Percentiles rank a stretch among this genome's conserved stretches.
phyloP scores from a whole-genome alignment of 2,329 filamentous ascomycete genomes.

The Fusarium avenaceum region DNA sequence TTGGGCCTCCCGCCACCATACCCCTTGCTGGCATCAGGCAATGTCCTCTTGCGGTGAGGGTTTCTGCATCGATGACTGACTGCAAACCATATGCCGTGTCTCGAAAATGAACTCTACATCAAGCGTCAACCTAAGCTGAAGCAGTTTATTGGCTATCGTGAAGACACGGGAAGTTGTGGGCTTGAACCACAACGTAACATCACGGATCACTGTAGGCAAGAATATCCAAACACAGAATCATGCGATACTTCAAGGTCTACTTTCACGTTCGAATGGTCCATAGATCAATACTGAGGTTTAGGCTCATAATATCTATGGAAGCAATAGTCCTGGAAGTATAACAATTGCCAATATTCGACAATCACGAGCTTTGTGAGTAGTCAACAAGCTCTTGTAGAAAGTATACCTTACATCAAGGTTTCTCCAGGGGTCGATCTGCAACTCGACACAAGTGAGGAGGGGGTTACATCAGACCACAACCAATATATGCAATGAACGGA shows the following conservation, averaged over 20 bases:
- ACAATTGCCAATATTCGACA: too few relatives aligned
- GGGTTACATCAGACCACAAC: background rate
- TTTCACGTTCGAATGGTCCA: too few relatives aligned
- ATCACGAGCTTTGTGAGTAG: too few relatives aligned
- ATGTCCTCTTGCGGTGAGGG: background rate
- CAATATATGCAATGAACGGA: background rate
- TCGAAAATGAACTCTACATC: background rate
- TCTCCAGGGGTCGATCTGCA: background rate
- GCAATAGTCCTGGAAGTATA: too few relatives aligned
- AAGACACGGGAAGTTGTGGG: background rate
- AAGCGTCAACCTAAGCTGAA: too few relatives aligned
- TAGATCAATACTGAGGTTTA: too few relatives aligned
- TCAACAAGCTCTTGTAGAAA: background rate
- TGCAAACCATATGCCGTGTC: background rate
- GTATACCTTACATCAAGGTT: background rate
- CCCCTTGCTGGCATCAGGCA: too few relatives aligned
- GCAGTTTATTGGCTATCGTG: background rate
- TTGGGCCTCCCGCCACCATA: rapidly evolving
- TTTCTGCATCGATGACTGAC: too few relatives aligned
- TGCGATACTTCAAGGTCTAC: too few relatives aligned
- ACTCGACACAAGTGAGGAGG: background rate
- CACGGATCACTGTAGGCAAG: rapidly evolving
- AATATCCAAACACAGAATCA: background rate
- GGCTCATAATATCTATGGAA: too few relatives aligned
- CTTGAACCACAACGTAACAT: background rate